Evolutionary conservation across 495 filamentous ascomycete genomes (phyloP).

Genomic region (Immersiella caudata): DNA sequence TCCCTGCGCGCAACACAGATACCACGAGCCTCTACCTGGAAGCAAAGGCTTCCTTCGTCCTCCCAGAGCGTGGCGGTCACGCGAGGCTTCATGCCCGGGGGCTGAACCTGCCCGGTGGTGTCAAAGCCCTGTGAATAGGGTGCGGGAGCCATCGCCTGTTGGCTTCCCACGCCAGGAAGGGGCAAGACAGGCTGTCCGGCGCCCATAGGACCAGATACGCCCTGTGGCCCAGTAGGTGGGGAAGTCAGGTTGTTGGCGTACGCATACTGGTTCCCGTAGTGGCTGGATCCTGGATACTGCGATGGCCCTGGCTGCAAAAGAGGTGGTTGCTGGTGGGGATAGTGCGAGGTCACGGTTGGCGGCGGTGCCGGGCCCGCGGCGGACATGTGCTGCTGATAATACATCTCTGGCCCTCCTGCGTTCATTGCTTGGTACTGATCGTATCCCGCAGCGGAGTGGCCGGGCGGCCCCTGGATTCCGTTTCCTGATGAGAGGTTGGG

Average conservation of each 20-base stretch:
- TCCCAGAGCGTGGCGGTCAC: slow-evolving; percentile 98
- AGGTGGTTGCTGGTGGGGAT: slow-evolving; percentile 75
- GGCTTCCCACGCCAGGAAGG: slow-evolving; percentile 61
- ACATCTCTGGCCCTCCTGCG: slow-evolving; percentile 73
- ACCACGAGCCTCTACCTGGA: slow-evolving; percentile 95
- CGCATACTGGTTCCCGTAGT: slow-evolving; percentile 67
- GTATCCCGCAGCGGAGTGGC: slow-evolving; percentile 51
- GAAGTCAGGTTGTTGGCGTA: slow-evolving; percentile 78
- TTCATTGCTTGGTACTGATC: slow-evolving; percentile 81
- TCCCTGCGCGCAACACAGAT: slow-evolving; percentile 94
- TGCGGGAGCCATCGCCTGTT: slow-evolving; percentile 49
- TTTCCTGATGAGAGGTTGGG: slow-evolving; percentile 48
- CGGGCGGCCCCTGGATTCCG: slow-evolving; percentile 43
- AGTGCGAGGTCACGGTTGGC: slow-evolving; percentile 76
- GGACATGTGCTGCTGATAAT: slow-evolving; percentile 81
- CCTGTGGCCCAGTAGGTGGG: slow-evolving; percentile 67
- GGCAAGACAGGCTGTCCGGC: slow-evolving; percentile 64
- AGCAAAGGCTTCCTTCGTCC: slow-evolving; percentile 96
- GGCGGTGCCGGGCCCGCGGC: slow-evolving; percentile 72
- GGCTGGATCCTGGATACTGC: slow-evolving; percentile 66
- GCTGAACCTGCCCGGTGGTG: slow-evolving; percentile 86
- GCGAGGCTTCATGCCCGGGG: slow-evolving; percentile 96
- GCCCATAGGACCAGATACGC: slow-evolving; percentile 69
- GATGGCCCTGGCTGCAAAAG: slow-evolving; percentile 76
- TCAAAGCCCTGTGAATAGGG: slow-evolving; percentile 70